Evolutionary conservation across 1,284 basidiomycete species (phyloP), one percentile per base, ranked within the genome.

Genomic region (Melampsora larici-populina): DNA sequence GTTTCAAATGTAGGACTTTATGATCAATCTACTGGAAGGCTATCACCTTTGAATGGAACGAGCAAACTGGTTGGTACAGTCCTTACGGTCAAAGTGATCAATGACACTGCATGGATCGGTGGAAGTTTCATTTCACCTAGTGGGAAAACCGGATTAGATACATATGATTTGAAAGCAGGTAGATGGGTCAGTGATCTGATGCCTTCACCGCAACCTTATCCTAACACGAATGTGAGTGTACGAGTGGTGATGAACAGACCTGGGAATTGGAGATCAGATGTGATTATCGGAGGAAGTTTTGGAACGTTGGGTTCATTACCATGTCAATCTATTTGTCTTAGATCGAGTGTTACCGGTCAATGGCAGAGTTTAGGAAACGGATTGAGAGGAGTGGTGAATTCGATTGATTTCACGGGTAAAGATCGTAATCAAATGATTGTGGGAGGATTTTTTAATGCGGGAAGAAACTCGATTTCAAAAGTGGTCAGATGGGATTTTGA

Each of bases 281-380:
- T 98, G 72, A 86, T 97, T 70, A 91, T 96, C 6, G 92, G 91
- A 2, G 96, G 96, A 33, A 89, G 90, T 21, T 98, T 99, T 81
- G 86, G 88, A 0, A 87, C 89, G 62, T 93, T 92, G 1, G 95
- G 94, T 9, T 88, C 89, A 0, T 85, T 92, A 24, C 84, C 86
- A 0, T 98, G 96, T 84, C 87, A 88, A 48, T 90, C 88, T 1
- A 89, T 98, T 66, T 99, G 96, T 84, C 85, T 88, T 26, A 90
- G 92, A 84, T 89, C 94, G 81, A 88, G 87, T 3, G 83, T 83
- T 5, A 86, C 85, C 21, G 89, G 88, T 79, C 90, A 91, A 81
- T 99, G 95, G 95, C 89, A 86, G 69, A 84, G 88, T 1, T 87
- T 97, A 40, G 93, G 93, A n/a, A 87, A 86, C 75, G 94, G 93